Base-by-base conservation (phyloP, 441 rosid genomes). In the Manihot esculenta region DNA sequence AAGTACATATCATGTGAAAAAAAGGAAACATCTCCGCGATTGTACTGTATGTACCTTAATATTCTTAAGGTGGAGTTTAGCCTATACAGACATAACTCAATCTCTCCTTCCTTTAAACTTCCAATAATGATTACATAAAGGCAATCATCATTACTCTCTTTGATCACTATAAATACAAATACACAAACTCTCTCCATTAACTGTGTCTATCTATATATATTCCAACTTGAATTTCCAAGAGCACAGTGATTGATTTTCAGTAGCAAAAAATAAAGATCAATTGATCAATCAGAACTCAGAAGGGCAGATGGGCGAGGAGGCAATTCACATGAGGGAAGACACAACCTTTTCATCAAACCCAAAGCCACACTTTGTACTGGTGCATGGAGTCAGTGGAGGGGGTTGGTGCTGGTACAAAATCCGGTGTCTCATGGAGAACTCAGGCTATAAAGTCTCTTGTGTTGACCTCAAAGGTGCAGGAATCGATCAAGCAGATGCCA, bases 321-420 rank as follows among this genome's bases (percentile, higher is more conserved):
- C 38, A 55, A 48, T 35, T 35, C 3, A 35, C 41, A 35, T 35
- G 7, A 5, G 41, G 41, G 7, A 35, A 35, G 41, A 35, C 41
- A 35, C 7, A 35, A 5, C 41, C n/a, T 27, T 54, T 17, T 6
- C 68, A 27, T 1, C 48, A 20, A 18, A 35, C n/a, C 48, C 57
- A 20, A 18, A 35, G 24, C 48, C 57, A 5, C 97, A 91, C 87
- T 89, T 93, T 47, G 96, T 91, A 65, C 76, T 94, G 79, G 82
- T 94, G 23, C 99, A 94, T 62, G 97, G 99, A 54, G 44, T 90
- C 38, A 59, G 91, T 30, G 88, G 87, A 61, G 97, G 99, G 57
- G 80, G 90, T 14, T 94, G 99, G 99, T 90, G 97, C 81, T 94
- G 99, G 99, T 94, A 90, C 86, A 94, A 86, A 66, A 68, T 94